Percentiles rank a stretch among this genome's conserved stretches.
These are phyloP conservation scores for Odontarrhena argentea DNA, from an alignment of 345 rosid genomes.

Conservation along the genomic window DNA sequence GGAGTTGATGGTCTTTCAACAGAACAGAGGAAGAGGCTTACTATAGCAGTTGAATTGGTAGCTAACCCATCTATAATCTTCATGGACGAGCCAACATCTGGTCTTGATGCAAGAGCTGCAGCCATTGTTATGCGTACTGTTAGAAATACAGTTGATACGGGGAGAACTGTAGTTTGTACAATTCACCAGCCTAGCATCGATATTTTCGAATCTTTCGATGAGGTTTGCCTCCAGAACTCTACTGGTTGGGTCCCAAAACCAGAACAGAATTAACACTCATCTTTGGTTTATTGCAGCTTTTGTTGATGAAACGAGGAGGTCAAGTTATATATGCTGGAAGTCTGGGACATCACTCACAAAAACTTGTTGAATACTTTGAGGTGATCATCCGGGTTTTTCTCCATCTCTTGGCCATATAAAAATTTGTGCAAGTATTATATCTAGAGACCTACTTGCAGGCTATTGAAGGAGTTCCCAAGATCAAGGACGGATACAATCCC, in stretches of 20 bases:
- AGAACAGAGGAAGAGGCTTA: conserved; percentile 89
- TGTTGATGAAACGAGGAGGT: conserved; percentile 93
- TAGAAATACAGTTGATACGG: conserved; percentile 90
- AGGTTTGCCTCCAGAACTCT: conserved; percentile 47
- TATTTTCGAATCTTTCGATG: conserved; percentile 90
- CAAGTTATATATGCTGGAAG: conserved; percentile 87
- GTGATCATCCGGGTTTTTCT: conserved; percentile 39
- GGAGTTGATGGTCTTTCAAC: conserved; percentile 85
- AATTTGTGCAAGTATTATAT: conserved; percentile 18
- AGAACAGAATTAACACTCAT: not conserved
- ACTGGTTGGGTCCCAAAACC: not conserved
- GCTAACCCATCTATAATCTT: conserved; percentile 93
- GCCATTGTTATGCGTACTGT: conserved; percentile 96
- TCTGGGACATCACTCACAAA: conserved; percentile 73
- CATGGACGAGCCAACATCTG: conserved; percentile 97
- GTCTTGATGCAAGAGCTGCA: conserved; percentile 95
- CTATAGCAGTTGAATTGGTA: conserved; percentile 93
- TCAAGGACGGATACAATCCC: conserved; percentile 74
- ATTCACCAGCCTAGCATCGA: conserved; percentile 97
- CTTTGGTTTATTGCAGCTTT: conserved; percentile 51
- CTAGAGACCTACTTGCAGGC: conserved; percentile 47
- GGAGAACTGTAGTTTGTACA: conserved; percentile 95
- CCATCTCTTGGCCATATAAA: not conserved
- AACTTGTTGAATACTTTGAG: conserved; percentile 86
- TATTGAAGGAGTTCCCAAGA: conserved; percentile 69